Percentiles rank a stretch among this genome's conserved stretches.
These are phyloP conservation scores for Furcasterigmium sp. DNA, from an alignment of 2,329 filamentous ascomycete genomes.

Conservation along the genomic window DNA sequence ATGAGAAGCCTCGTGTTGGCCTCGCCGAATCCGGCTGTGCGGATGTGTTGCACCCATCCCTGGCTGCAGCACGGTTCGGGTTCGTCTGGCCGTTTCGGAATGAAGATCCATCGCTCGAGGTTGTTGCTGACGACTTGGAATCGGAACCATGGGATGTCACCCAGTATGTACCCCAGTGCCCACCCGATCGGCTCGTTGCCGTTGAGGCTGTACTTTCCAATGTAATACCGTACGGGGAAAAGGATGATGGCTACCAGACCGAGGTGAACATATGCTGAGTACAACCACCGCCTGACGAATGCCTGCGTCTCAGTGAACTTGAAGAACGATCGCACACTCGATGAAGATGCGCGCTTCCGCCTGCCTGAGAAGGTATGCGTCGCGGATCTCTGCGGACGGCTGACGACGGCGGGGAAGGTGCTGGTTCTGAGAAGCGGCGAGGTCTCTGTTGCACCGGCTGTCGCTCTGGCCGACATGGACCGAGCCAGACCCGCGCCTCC, in stretches of 20 bases:
- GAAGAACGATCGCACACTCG: slow-evolving; percentile 67
- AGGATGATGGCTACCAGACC: slow-evolving; percentile 63
- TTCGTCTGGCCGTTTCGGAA: slow-evolving; percentile 46
- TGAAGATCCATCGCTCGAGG: slow-evolving; percentile 68
- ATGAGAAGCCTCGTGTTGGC: slow-evolving; percentile 80
- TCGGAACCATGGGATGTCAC: slow-evolving; percentile 67
- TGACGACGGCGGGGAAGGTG: slow-evolving; percentile 42
- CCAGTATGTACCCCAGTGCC: slow-evolving; percentile 85
- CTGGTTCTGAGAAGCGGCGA: slow-evolving; percentile 34
- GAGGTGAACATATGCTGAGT: slow-evolving; percentile 73
- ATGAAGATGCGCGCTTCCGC: slow-evolving; percentile 59
- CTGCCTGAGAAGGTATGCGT: slow-evolving; percentile 58
- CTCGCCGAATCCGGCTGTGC: slow-evolving; percentile 60
- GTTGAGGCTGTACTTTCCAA: slow-evolving; percentile 61
- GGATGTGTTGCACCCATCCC: slow-evolving; percentile 62
- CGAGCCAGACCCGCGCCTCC: slow-evolving; percentile 2
- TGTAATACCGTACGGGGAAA: slow-evolving; percentile 64
- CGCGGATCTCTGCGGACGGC: slow-evolving; percentile 28
- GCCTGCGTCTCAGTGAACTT: slow-evolving; percentile 78
- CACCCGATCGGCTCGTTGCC: slow-evolving; percentile 83
- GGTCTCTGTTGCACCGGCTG: slow-evolving; percentile 14
- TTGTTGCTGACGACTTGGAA: slow-evolving; percentile 64
- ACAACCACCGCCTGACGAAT: slow-evolving; percentile 71
- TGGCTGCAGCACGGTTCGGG: slow-evolving; percentile 35
- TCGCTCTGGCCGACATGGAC: slow-evolving; percentile 5